Percentiles rank a stretch among this genome's conserved stretches.
phyloP scores from a whole-genome alignment of 805 yeast genomes.

The Metschnikowia proteae region DNA sequence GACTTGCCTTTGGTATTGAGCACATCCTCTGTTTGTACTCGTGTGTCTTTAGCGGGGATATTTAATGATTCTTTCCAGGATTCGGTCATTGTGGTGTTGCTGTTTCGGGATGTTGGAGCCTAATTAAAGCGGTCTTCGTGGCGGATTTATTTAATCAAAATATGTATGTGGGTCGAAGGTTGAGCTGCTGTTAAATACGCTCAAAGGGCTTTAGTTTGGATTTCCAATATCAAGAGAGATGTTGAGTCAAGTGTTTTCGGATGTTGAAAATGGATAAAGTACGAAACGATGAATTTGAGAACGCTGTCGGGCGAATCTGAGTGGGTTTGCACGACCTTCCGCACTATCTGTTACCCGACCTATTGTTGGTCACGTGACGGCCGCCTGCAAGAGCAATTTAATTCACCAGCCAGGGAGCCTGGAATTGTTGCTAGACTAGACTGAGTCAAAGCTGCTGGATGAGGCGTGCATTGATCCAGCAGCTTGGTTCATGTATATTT shows the following conservation, averaged over 20 bases:
- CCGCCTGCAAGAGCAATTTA: background rate
- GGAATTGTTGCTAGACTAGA: background rate
- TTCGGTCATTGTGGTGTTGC: slow-evolving; percentile 14
- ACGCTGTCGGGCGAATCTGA: background rate
- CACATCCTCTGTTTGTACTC: slow-evolving; percentile 97
- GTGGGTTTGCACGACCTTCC: slow-evolving; percentile 1
- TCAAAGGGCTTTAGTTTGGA: background rate
- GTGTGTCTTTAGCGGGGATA: slow-evolving; percentile 79
- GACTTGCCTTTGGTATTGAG: slow-evolving; percentile 83
- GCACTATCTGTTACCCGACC: slow-evolving; percentile 6
- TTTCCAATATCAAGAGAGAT: background rate
- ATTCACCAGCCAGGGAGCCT: background rate
- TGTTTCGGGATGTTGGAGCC: background rate
- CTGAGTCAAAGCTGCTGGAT: too few species aligned
- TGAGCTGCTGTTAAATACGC: background rate
- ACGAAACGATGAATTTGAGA: slow-evolving; percentile 1
- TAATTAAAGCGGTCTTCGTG: background rate
- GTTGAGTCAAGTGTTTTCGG: background rate
- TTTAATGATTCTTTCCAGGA: slow-evolving; percentile 71
- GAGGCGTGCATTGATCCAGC: too few species aligned
- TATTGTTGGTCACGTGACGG: background rate
- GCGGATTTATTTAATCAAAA: background rate
- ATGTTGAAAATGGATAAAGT: background rate
- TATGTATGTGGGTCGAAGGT: background rate
- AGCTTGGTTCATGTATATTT: too few species aligned